Conservation (phyloP, 345 rosid genomes). For the Kernera saxatilis region DNA sequence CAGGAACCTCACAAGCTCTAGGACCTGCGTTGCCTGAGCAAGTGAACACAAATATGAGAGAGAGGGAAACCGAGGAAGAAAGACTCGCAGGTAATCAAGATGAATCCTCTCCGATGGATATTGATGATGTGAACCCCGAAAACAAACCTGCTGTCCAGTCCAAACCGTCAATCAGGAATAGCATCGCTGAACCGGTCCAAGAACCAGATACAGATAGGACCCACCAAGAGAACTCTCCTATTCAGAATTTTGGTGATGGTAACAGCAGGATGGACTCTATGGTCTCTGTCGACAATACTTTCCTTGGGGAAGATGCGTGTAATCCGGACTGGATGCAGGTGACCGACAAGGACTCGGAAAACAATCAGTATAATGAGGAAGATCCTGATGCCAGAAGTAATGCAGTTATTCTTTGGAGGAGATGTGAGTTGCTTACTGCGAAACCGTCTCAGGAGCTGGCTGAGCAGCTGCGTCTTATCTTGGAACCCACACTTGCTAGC, state of each 20-base stretch:
- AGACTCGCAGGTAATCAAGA: conserved; percentile 34
- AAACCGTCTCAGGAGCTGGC: conserved; percentile 89
- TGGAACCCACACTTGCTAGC: conserved; percentile 92
- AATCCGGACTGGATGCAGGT: conserved; percentile 45
- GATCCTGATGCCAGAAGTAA: conserved; percentile 41
- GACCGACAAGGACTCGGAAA: conserved; percentile 36
- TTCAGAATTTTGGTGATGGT: conserved; percentile 29
- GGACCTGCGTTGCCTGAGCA: conserved; percentile 93
- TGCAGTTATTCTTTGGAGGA: conserved; percentile 68
- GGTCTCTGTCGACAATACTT: conserved; percentile 48
- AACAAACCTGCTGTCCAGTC: conserved; percentile 31
- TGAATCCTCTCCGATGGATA: conserved; percentile 55
- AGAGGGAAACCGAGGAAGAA: conserved; percentile 46
- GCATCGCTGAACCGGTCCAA: conserved; percentile 37
- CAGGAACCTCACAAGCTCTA: conserved; percentile 77
- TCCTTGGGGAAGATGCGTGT: conserved; percentile 35
- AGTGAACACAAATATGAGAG: conserved; percentile 44
- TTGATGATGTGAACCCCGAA: conserved; percentile 48
- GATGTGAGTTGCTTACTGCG: conserved; percentile 64
- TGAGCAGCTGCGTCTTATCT: conserved; percentile 86
- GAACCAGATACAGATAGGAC: conserved; percentile 36
- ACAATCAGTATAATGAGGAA: conserved; percentile 38
- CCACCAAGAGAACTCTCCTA: conserved; percentile 31
- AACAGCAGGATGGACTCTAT: conserved; percentile 41
- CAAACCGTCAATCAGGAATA: conserved; percentile 32